Percentiles rank a stretch among this genome's conserved stretches.
Evolutionary conservation across 306 rosid species (phyloP).

Genomic region (Vachellia collinsii): DNA sequence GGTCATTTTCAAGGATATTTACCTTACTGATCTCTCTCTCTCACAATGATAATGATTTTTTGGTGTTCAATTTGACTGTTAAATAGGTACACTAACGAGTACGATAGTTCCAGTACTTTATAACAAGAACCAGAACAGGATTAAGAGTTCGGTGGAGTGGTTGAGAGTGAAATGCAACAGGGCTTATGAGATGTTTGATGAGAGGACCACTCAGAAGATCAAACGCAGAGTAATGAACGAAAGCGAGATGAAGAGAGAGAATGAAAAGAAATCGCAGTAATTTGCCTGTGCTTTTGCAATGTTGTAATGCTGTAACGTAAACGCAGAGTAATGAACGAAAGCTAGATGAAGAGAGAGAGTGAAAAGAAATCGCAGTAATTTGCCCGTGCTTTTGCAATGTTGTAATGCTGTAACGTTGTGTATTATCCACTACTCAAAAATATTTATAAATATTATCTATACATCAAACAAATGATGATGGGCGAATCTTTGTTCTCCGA

Average conservation of each 20-base stretch:
- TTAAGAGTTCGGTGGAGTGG: slow-evolving; percentile 48
- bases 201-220: slow-evolving; percentile 54
- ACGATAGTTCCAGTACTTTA: slow-evolving; percentile 54
- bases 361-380: slow-evolving; percentile 53
- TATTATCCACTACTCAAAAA: background rate
- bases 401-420: background rate
- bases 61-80: background rate
- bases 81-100: slow-evolving; percentile 47
- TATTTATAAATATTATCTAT: background rate
- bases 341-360: too few species aligned
- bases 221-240: slow-evolving; percentile 33
- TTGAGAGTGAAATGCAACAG: slow-evolving; percentile 42
- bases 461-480: background rate
- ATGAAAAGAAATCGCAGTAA: slow-evolving; percentile 56
- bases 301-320: background rate
- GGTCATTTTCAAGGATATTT: background rate
- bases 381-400: background rate
- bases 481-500: background rate
- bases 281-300: background rate
- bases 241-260: slow-evolving; percentile 27
- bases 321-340: too few species aligned
- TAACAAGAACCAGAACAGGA: slow-evolving; percentile 49
- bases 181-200: slow-evolving; percentile 53
- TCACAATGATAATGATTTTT: background rate
- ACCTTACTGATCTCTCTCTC: background rate